A percentile compares a stretch with the other conserved stretches of the same genome.
These are phyloP conservation scores for Quercus glauca DNA, from an alignment of 306 rosid genomes.

Conservation along the genomic window DNA sequence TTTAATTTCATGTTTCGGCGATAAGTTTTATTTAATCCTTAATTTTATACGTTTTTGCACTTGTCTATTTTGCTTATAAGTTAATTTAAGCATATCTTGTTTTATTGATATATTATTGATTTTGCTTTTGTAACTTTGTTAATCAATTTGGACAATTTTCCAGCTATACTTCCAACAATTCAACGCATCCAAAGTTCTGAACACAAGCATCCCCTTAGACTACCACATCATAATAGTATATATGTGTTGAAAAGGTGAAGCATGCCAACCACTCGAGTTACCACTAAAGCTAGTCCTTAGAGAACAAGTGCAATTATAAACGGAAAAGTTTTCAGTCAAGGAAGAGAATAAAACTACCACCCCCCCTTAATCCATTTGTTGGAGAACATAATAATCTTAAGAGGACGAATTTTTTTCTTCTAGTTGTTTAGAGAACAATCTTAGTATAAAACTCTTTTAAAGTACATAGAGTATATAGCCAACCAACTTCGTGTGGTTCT, in stretches of 20 bases:
- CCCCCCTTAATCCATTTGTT: neutral
- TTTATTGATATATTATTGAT: no score
- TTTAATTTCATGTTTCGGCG: no score
- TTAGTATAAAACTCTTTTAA: no score
- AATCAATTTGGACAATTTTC: no score
- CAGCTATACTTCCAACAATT: no score
- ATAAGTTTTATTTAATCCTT: no score
- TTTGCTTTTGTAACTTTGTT: no score
- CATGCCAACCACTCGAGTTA: neutral
- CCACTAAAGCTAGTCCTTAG: neutral
- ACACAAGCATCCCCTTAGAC: neutral
- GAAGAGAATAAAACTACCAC: neutral
- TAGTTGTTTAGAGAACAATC: no score
- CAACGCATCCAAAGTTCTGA: neutral
- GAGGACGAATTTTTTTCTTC: no score
- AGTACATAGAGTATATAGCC: neutral
- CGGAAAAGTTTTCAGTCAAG: neutral
- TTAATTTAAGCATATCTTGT: no score
- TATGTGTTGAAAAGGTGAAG: neutral
- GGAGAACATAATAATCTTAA: neutral
- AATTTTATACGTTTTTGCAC: no score
- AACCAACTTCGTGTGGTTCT: neutral
- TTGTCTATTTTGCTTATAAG: no score
- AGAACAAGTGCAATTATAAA: neutral
- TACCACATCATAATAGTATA: neutral